A percentile compares a stretch with the other conserved stretches of the same genome.
Evolutionary conservation across 1,139 yeast species (phyloP).

Genomic region (Yamadazyma diddensiae): DNA sequence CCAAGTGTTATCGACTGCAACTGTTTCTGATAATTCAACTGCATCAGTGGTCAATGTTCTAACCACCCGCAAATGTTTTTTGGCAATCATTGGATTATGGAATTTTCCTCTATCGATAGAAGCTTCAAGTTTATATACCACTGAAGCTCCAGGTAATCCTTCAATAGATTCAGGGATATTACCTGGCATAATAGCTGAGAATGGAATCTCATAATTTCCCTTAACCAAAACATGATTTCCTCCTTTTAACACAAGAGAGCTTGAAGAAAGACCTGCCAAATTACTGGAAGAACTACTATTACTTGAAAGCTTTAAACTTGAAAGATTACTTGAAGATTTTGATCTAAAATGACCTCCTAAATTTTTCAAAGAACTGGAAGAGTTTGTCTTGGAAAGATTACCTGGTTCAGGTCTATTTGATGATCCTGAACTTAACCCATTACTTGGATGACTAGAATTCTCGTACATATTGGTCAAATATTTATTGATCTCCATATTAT

Average conservation of each 20-base stretch:
- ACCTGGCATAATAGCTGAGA: slow-evolving; percentile 83
- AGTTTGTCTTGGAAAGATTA: slow-evolving; percentile 23
- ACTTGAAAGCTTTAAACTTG: slow-evolving; percentile 8
- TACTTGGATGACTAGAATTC: slow-evolving; percentile 10
- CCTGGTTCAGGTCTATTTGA: background rate
- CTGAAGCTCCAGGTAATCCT: slow-evolving; percentile 81
- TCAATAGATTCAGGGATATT: slow-evolving; percentile 84
- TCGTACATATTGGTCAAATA: slow-evolving; percentile 32
- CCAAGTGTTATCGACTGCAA: slow-evolving; percentile 95
- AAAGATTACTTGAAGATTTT: slow-evolving; percentile 30
- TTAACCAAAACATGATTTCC: slow-evolving; percentile 39
- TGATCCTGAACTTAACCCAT: background rate
- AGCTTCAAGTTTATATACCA: slow-evolving; percentile 78
- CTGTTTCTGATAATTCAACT: slow-evolving; percentile 84
- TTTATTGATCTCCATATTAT: slow-evolving; percentile 50
- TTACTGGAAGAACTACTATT: slow-evolving; percentile 12
- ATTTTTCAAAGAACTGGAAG: slow-evolving; percentile 33
- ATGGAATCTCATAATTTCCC: slow-evolving; percentile 92
- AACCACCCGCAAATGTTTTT: slow-evolving; percentile 76
- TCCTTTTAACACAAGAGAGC: slow-evolving; percentile 4
- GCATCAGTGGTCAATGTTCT: slow-evolving; percentile 88
- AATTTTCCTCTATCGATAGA: slow-evolving; percentile 81
- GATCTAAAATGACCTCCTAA: slow-evolving; percentile 28
- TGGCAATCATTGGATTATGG: slow-evolving; percentile 59
- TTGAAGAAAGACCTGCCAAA: slow-evolving; percentile 10